A percentile compares a stretch with the other conserved stretches of the same genome.
Evolutionary conservation across 768 basidiomycete species (phyloP).

Genomic region (Trametes gibbosa): DNA sequence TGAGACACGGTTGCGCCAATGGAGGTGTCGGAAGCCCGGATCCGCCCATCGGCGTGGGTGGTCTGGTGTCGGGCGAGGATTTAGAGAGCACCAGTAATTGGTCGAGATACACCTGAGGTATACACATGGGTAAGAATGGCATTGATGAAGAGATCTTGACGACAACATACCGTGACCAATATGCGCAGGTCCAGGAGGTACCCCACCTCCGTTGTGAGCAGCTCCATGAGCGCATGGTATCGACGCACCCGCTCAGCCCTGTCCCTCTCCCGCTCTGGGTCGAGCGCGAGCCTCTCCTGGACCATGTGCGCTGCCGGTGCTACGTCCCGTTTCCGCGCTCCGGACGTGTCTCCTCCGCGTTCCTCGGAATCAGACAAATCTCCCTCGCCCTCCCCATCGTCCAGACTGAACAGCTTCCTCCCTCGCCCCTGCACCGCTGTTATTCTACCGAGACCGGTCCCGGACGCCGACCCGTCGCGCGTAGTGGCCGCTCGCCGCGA

Average conservation of each 20-base stretch:
- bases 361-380: constrained; percentile 15
- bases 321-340: neutral
- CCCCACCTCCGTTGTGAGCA: constrained; percentile 79
- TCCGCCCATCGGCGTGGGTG: neutral
- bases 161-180: constrained; percentile 64
- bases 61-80: constrained; percentile 35
- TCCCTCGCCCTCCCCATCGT: constrained; percentile 15
- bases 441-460: neutral
- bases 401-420: constrained; percentile 23
- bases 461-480: neutral
- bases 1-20: constrained; percentile 4
- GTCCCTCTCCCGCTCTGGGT: constrained; percentile 6
- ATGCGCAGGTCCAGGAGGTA: constrained; percentile 79
- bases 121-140: neutral
- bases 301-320: neutral
- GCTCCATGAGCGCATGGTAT: constrained; percentile 79
- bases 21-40: constrained; percentile 1
- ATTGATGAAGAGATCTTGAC: neutral
- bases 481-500: constrained; percentile 8
- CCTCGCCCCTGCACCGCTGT: neutral
- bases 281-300: neutral
- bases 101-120: constrained; percentile 45
- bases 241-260: constrained; percentile 23
- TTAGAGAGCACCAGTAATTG: constrained; percentile 30
- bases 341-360: neutral